phyloP scores from a whole-genome alignment of 1,284 basidiomycete genomes.

The Boletus mariae region DNA sequence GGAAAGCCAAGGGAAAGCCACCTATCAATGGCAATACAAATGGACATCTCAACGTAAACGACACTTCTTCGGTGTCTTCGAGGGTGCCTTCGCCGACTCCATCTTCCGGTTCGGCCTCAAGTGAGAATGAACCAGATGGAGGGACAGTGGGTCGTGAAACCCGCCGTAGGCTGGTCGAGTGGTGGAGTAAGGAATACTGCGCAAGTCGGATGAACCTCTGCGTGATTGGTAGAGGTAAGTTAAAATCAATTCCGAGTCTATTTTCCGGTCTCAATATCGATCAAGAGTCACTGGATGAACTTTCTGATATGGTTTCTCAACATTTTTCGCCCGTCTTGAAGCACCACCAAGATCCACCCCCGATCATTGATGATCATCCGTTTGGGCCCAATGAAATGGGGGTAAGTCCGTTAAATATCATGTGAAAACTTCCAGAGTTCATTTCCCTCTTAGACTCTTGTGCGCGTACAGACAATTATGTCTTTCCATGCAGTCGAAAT shows the following conservation, averaged over 20 bases:
- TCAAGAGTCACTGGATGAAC: slow-evolving; percentile 77
- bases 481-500: slow-evolving; percentile 86
- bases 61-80: slow-evolving; percentile 50
- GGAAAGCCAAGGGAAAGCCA: slow-evolving; percentile 48
- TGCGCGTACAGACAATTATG: slow-evolving; percentile 90
- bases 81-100: slow-evolving; percentile 61
- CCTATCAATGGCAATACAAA: slow-evolving; percentile 11
- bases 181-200: slow-evolving; percentile 93
- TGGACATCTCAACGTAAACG: slow-evolving; percentile 3
- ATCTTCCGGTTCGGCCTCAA: slow-evolving; percentile 49
- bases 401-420: slow-evolving; percentile 45
- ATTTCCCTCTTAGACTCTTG: slow-evolving; percentile 56
- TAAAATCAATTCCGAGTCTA: background rate
- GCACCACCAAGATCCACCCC: slow-evolving; percentile 60
- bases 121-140: slow-evolving; percentile 67
- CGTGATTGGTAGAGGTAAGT: slow-evolving; percentile 81
- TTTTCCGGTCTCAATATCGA: background rate
- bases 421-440: background rate
- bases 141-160: slow-evolving; percentile 83
- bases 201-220: slow-evolving; percentile 93
- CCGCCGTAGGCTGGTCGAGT: slow-evolving; percentile 87
- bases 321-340: slow-evolving; percentile 80
- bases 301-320: slow-evolving; percentile 66
- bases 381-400: slow-evolving; percentile 71
- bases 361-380: slow-evolving; percentile 74